Base-by-base conservation (phyloP, 345 rosid species). In the Salix brachista region DNA sequence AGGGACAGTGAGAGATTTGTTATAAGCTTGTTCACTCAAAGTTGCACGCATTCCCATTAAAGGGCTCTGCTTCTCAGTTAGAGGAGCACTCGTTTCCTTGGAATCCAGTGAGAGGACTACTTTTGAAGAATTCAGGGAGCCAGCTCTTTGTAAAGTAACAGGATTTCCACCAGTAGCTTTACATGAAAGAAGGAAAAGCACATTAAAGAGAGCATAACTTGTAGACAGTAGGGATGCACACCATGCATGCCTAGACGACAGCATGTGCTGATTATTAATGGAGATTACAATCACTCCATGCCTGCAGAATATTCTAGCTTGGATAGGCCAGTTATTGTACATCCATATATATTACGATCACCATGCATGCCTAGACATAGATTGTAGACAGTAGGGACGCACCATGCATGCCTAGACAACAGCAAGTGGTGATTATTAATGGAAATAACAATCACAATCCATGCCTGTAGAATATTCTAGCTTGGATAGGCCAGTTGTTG, bases 151-250 rank as follows among this genome's bases (percentile, higher is more conserved):
- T 64, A 84, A 74, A 75, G 90, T 81, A 82, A 89, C 81, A 58
- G 86, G 87, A 80, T 85, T 91, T 81, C 92, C 94, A 71, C 89
- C 91, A 75, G 90, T 72, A 75, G 92, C 92, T 89, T 89, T 75
- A 77, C 78, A 84, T 25, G 77, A 76, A 79, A 84, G 70, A 73
- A 25, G 67, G 65, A 78, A 69, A 26, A 69, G 34, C 65, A 84
- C 36, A 83, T 83, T 77, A 83, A 65, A 70, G 25, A 19, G n/a
- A 61, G 28, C 2, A 44, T 10, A 74, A 28, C 36, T 18, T 12
- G 41, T 30, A 37, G 69, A 66, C 52, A 46, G 18, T 16, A 46
- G 52, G 18, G 18, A 32, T 28, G 34, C 10, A 26, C 23, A 70
- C 56, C 18, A 42, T 8, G n/a, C 32, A 6, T 61, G 4, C 18